phyloP scores from a whole-genome alignment of 176 grass and related monocot genomes.

The Alloteropsis semialata region DNA sequence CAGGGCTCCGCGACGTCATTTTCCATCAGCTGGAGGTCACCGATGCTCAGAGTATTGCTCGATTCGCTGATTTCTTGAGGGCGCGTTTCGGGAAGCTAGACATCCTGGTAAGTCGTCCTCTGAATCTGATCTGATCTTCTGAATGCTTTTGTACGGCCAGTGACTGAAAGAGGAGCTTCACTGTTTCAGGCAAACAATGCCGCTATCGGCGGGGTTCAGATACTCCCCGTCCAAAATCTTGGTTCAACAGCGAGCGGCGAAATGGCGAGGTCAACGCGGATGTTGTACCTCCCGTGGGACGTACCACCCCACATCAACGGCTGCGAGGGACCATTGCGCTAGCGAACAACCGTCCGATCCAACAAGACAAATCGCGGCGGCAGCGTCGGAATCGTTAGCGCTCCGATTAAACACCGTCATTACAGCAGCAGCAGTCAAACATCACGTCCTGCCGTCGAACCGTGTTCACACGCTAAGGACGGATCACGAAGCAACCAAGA shows the following conservation, averaged over 20 bases:
- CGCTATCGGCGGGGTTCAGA: slow-evolving; percentile 11
- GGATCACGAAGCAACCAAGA: no score
- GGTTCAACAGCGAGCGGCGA: background rate
- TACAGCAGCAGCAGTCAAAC: no score
- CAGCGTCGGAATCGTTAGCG: no score
- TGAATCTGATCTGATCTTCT: background rate
- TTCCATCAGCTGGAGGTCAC: slow-evolving; percentile 61
- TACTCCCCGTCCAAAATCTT: background rate
- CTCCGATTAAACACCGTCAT: no score
- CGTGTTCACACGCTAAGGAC: no score
- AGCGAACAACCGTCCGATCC: no score
- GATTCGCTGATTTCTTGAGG: slow-evolving; percentile 38
- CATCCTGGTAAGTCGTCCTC: background rate
- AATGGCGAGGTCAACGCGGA: no score
- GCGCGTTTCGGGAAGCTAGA: slow-evolving; percentile 39
- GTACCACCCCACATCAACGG: no score
- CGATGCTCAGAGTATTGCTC: slow-evolving; percentile 23
- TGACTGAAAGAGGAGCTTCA: background rate
- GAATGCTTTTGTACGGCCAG: background rate
- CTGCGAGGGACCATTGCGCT: no score
- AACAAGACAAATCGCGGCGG: no score
- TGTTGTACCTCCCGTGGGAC: no score
- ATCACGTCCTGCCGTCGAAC: no score
- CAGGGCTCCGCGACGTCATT: background rate
- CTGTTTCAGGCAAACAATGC: slow-evolving; percentile 36